Evolutionary conservation across 257 asterid species (phyloP), one percentile per base, ranked within the genome.

Genomic region (Nicotiana obtusifolia): DNA sequence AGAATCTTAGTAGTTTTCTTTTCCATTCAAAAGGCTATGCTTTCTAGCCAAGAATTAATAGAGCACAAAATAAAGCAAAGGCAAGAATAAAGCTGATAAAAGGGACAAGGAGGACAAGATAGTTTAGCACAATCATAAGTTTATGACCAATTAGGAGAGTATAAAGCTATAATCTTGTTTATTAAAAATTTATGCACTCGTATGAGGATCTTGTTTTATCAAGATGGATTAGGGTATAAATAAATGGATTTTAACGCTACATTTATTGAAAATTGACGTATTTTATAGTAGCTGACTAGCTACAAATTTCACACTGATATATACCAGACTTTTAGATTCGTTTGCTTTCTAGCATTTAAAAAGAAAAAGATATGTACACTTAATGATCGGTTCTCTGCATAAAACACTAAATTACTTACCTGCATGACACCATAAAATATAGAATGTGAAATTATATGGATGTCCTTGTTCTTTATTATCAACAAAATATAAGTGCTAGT

Each of bases 1-100:
- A 75, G 84, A 82, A 82, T 82, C 75, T 73, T 30, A 59, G 76
- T 60, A 73, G 37, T 73, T 81, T 73, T 47, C 80, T 81, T 82
- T 73, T 31, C 75, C 61, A 64, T 76, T 76, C 22, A 76, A 82
- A 79, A 83, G 79, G 60, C 64, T 26, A 75, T 75, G 80, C 64
- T 75, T 75, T 75, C 80, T 49, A 49, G 64, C 80, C 28, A 75
- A 52, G 80, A 75, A 75, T 75, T 75, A 24, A 66, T 77, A 66
- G 71, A 57, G 82, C 64, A 81, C 76, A 52, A 75, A 75, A 75
- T 75, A 64, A 84, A 84, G 82, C 20, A 37, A 61, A 41, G 49
- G 4, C 67, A 19, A 81, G 87, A 81, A 84, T 81, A 84, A 84
- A 81, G 82, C 13, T 75, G 47, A 82, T 82, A 26, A 77, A 77